Conservation (phyloP, 2,329 filamentous ascomycete species). For the Scedosporium dehoogii region DNA sequence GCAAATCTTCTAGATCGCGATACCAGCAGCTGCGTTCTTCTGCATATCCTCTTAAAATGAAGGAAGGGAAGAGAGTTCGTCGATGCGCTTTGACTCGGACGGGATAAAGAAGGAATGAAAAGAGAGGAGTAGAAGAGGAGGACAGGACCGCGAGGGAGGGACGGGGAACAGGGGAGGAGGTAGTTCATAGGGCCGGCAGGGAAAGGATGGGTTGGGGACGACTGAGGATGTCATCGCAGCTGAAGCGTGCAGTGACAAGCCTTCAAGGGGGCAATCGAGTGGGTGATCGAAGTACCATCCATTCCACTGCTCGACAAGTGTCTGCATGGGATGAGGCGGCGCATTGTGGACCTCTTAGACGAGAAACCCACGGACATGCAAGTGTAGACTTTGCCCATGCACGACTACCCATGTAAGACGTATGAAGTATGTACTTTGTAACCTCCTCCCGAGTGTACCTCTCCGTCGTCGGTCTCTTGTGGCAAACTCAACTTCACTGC, state of each 20-base stretch:
- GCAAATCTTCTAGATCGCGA: neutral
- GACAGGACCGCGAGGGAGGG: neutral
- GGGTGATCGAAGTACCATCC: neutral
- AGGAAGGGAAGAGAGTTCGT: neutral
- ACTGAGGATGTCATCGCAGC: neutral
- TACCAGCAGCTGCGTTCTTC: slow-evolving; percentile 1
- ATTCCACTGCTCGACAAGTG: neutral
- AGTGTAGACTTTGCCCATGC: neutral
- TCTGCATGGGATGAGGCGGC: neutral
- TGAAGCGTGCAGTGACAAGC: neutral
- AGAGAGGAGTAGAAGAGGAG: neutral
- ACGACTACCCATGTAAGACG: neutral
- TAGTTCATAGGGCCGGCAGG: neutral
- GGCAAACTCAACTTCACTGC: neutral
- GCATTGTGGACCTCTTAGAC: neutral
- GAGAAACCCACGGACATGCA: neutral
- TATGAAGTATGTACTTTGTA: neutral
- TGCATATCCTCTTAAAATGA: neutral
- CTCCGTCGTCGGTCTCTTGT: neutral
- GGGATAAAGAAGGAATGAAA: neutral
- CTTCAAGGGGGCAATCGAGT: neutral
- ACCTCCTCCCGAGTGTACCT: neutral
- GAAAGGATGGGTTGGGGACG: neutral
- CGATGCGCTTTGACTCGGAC: neutral
- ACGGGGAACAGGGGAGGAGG: neutral